A percentile compares a stretch with the other conserved stretches of the same genome.
Evolutionary conservation across 331 rosid genomes (phyloP).

Genomic region (Saraca asoca): DNA sequence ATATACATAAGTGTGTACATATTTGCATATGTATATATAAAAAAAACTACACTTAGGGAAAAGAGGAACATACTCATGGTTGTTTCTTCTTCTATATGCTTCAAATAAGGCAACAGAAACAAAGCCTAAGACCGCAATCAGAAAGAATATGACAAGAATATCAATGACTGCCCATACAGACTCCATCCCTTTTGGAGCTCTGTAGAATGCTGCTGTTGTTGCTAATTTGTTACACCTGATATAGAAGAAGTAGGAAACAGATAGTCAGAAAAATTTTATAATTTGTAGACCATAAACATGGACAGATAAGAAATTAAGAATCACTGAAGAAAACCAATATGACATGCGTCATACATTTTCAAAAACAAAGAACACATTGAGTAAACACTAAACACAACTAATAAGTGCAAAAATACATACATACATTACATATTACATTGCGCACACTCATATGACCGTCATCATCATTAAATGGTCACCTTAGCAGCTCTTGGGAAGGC

Average conservation of each 20-base stretch:
- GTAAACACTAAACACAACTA: background rate
- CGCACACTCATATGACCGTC: no score
- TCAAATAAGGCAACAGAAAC: slow-evolving; percentile 51
- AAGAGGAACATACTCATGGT: slow-evolving; percentile 56
- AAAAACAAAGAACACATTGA: background rate
- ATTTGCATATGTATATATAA: background rate
- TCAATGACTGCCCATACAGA: slow-evolving; percentile 43
- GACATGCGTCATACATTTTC: background rate
- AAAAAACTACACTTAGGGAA: background rate
- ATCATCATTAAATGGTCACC: no score
- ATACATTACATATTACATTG: no score
- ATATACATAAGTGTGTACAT: background rate
- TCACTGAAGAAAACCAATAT: slow-evolving; percentile 13
- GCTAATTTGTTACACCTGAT: slow-evolving; percentile 27
- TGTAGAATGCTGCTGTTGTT: slow-evolving; percentile 14
- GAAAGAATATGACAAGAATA: slow-evolving; percentile 39
- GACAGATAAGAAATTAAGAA: background rate
- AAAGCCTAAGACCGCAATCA: slow-evolving; percentile 45
- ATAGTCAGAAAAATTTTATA: slow-evolving; percentile 13
- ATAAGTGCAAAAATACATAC: background rate
- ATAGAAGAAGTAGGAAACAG: background rate
- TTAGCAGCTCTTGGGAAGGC: no score
- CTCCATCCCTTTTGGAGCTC: slow-evolving; percentile 36
- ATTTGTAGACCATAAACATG: slow-evolving; percentile 7
- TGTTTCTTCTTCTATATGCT: slow-evolving; percentile 72